phyloP scores from a whole-genome alignment of 2,329 filamentous ascomycete genomes.

The Epichloe scottii region DNA sequence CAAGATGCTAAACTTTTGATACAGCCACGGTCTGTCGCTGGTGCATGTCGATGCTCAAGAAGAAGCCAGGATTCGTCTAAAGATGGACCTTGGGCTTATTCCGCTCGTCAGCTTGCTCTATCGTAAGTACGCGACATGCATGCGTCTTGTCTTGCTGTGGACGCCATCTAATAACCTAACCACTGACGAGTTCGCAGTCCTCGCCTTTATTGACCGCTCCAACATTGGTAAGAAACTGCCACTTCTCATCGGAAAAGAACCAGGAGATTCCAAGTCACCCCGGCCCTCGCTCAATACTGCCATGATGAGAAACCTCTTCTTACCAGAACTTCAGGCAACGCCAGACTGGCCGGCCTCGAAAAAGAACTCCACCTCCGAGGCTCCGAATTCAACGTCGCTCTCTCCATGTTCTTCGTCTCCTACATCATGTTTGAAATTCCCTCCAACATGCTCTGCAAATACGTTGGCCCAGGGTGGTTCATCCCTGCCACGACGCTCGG shows the following conservation, averaged over 20 bases:
- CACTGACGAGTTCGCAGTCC: conserved; percentile 4
- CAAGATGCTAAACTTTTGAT: too few relatives aligned
- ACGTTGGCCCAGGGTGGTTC: conserved; percentile 52
- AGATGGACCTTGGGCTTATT: conserved; percentile 52
- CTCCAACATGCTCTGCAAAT: conserved; percentile 49
- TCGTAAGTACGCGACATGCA: conserved; percentile 18
- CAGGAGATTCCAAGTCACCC: not conserved
- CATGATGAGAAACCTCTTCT: not conserved
- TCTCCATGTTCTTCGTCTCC: conserved; percentile 51
- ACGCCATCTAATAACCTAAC: not conserved
- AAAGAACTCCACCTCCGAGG: conserved; percentile 38
- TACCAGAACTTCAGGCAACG: conserved; percentile 33
- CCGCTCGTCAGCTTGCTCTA: conserved; percentile 53
- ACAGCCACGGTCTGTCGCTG: too few relatives aligned
- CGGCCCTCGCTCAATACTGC: not conserved
- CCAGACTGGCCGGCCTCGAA: conserved; percentile 42
- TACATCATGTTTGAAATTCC: conserved; percentile 57
- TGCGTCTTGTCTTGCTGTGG: not conserved
- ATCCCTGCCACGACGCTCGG: conserved; percentile 42
- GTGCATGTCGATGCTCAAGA: conserved; percentile 34
- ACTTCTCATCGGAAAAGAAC: not conserved
- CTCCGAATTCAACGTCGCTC: conserved; percentile 49
- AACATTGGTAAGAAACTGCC: conserved; percentile 42
- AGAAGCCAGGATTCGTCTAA: conserved; percentile 43
- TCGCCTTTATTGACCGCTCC: conserved; percentile 48